A percentile compares a stretch with the other conserved stretches of the same genome.
These are phyloP conservation scores for Castanea mollissima DNA, from an alignment of 306 rosid genomes.

Conservation along the genomic window DNA sequence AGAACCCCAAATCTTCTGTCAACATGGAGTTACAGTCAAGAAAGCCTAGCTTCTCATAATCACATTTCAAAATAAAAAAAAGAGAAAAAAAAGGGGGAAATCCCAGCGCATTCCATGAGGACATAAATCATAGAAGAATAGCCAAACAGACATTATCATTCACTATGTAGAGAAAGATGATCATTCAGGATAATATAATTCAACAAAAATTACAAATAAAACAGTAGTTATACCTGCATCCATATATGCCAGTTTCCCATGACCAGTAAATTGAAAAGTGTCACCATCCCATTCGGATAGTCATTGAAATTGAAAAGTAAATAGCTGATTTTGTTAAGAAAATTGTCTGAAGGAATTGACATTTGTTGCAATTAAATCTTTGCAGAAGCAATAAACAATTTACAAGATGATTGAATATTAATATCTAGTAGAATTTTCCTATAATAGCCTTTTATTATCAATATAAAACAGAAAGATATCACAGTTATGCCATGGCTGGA, in stretches of 20 bases:
- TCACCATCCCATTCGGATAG: constrained; percentile 97
- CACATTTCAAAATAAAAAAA: neutral
- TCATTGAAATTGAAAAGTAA: constrained; percentile 90
- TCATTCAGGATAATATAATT: neutral
- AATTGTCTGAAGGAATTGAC: constrained; percentile 26
- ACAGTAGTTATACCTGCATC: constrained; percentile 62
- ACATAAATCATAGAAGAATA: neutral
- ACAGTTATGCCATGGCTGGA: constrained; percentile 8
- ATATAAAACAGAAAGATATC: neutral
- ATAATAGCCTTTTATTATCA: neutral
- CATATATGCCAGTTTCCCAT: constrained; percentile 73
- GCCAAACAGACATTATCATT: constrained; percentile 8
- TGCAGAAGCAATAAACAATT: constrained; percentile 12
- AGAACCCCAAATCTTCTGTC: neutral
- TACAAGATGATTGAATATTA: neutral
- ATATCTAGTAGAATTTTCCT: neutral
- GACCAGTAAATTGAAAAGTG: constrained; percentile 94
- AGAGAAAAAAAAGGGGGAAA: neutral
- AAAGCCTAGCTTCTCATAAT: neutral
- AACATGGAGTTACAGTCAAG: neutral
- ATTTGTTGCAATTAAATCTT: constrained; percentile 17
- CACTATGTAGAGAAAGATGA: constrained; percentile 17
- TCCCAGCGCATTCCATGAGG: neutral
- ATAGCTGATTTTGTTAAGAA: constrained; percentile 86
- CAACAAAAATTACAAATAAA: neutral